Base-by-base conservation (phyloP, 192 early-diverging fungal genomes). In the Coemansia sp. region DNA sequence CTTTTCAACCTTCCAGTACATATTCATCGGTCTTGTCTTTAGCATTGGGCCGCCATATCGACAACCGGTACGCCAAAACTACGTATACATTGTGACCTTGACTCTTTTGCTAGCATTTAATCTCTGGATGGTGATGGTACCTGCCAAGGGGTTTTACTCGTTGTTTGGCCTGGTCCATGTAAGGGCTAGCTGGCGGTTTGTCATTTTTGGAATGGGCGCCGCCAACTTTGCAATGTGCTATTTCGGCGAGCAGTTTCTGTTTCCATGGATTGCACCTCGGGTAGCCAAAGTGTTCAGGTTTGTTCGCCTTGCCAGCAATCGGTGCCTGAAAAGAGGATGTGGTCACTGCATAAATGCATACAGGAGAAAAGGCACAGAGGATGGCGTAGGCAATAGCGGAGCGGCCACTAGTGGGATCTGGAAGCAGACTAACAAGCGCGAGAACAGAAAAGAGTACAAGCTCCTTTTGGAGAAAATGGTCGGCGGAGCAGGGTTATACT, bases 11-110 rank as follows among this genome's bases (percentile, higher is more conserved):
- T 98, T 89, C 79, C 96, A 98, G 81, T 99, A 99, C 71, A 62
- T 98, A 39, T 77, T 92, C 42, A 87, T 88, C 7, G 96, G 94
- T 4, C 85, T 92, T n/a, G 90, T 95, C 1, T 95, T 97, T 72
- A 93, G 88, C 67, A 94, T 94, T 58, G 98, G 98, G 0, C 91
- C 92, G 30, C 98, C 96, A 0, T 99, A 96, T 72, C 90, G 95
- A 34, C 87, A 94, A 71, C 76, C 89, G 3, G 86, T 94, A 53
- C 83, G 85, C 63, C 89, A 86, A 21, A 99, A 97, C 57, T 74
- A 39, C 62, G 21, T 68, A 4, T 73, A 82, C 63, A 25, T 71
- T 18, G 68, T 61, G 6, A 66, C 69, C 0, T 33, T 76, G 3
- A 25, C 10, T 2, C 23, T 70, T 30, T 40, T 81, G 35, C 25